phyloP scores from a whole-genome alignment of 2,329 filamentous ascomycete species.

The Aspergillus viridinutans region DNA sequence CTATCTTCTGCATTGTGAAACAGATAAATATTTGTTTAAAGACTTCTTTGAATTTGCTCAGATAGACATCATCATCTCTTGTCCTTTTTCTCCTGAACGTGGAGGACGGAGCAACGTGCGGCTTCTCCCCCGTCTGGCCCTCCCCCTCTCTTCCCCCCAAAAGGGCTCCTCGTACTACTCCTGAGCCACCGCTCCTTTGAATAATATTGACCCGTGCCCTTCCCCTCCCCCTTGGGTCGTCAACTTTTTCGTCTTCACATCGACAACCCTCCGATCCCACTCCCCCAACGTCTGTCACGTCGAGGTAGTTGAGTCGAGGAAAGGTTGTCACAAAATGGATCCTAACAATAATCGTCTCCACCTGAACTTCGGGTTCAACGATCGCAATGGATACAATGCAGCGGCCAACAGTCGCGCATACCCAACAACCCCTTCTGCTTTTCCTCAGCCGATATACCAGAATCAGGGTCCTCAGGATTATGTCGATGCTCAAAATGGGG shows the following conservation, averaged over 20 bases:
- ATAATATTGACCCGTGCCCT: constrained; percentile 10
- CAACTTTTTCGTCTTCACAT: constrained; percentile 5
- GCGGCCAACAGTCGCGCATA: constrained; percentile 64
- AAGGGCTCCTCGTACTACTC: constrained; percentile 8
- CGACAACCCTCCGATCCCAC: constrained; percentile 4
- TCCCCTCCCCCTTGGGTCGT: constrained; percentile 12
- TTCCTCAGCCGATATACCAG: constrained; percentile 81
- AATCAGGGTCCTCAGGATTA: constrained; percentile 59
- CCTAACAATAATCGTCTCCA: constrained; percentile 49
- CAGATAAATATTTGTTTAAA: not conserved
- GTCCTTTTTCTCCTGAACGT: not conserved
- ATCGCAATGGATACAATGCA: constrained; percentile 55
- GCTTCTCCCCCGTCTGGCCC: constrained; percentile 5
- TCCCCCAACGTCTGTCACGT: constrained; percentile 7
- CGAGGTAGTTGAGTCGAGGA: constrained; percentile 40
- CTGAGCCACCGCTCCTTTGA: constrained; percentile 29
- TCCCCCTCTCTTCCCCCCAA: constrained; percentile 6
- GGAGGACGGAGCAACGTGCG: not conserved
- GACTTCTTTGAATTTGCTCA: not conserved
- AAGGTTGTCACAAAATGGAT: constrained; percentile 46
- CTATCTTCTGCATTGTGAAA: not conserved
- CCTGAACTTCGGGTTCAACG: constrained; percentile 52
- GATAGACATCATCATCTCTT: not conserved
- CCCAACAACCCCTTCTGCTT: constrained; percentile 90
- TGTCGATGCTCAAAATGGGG: constrained; percentile 47